Evolutionary conservation across 352 stramenopile species (phyloP), one percentile per base, ranked within the genome.

Genomic region (Pythium sukuiense): DNA sequence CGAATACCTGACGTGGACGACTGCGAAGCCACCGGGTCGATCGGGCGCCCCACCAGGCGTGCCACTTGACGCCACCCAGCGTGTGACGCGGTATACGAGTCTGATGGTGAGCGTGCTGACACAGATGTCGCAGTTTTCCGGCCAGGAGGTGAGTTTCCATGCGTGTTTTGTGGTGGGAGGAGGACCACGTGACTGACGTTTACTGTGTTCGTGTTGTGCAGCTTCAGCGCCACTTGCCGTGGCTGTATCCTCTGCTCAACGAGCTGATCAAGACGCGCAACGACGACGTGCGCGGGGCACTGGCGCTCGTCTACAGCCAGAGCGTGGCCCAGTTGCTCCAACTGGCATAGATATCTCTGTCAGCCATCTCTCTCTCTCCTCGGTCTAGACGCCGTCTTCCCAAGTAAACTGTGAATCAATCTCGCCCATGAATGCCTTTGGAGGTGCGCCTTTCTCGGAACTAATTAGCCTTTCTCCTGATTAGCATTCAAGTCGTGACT

Each of bases 161-260:
- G 35, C 35, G 56, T 27, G 13, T 55, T 45, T 60, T 70, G n/a
- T 41, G 33, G 62, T 39, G 18, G 6, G 4, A n/a, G 3, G 16
- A 3, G 50, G 49, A 2, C 29, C 20, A 37, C 33, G 33, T 18
- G 37, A n/a, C 48, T 33, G 48, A 33, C 24, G n/a, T 0, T 30
- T 30, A 2, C n/a, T 30, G 26, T 55, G 54, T 43, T 62, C 56
- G 18, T 75, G 18, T 56, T 67, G 3, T 43, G 9, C 70, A 94
- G 83, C 69, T 94, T 7, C 71, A 85, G 52, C 76, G 74, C 11
- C 80, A 95, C 61, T 69, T 93, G 65, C 18, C 56, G n/a, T 96
- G 87, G 87, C 59, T 96, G 41, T 96, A 90, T 60, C 84, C 87
- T 27, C 70, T 93, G 41, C 69, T 96, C 18, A 93, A 79, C 16